Evolutionary conservation across 352 stramenopile species (phyloP).

Genomic region (Pythium aquatile): DNA sequence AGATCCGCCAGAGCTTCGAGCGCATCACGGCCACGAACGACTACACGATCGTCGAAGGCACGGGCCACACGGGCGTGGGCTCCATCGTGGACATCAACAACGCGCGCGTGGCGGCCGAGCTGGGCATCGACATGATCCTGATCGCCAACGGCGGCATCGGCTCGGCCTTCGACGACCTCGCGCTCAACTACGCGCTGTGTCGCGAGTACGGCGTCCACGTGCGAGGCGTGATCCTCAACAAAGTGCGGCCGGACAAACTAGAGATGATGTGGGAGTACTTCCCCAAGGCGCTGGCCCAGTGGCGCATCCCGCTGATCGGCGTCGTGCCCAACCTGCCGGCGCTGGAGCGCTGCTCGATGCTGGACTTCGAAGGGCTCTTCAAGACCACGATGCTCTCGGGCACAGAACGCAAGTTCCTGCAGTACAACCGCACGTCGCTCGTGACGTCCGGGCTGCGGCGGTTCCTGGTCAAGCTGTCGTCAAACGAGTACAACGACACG

Average conservation of each 20-base stretch:
- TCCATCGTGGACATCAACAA: conserved; percentile 97
- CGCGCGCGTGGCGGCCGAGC: conserved; percentile 89
- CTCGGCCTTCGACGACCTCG: conserved; percentile 91
- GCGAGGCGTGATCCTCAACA: conserved; percentile 96
- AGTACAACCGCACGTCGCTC: conserved; percentile 76
- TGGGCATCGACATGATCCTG: conserved; percentile 93
- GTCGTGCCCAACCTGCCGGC: conserved; percentile 79
- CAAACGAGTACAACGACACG: conserved; percentile 68
- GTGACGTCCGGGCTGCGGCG: conserved; percentile 83
- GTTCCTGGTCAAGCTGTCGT: conserved; percentile 83
- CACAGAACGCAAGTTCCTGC: conserved; percentile 56
- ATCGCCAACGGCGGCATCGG: conserved; percentile 96
- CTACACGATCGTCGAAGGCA: conserved; percentile 83
- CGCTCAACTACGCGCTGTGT: conserved; percentile 93
- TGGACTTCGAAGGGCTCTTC: conserved; percentile 90
- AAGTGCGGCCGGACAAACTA: conserved; percentile 83
- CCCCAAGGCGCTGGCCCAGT: conserved; percentile 77
- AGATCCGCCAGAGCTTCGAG: conserved; percentile 72
- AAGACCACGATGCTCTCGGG: conserved; percentile 60
- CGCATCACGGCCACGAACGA: conserved; percentile 62
- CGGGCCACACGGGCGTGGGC: conserved; percentile 94
- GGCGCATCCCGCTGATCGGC: conserved; percentile 78
- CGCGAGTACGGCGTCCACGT: conserved; percentile 92
- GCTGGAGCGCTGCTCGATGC: conserved; percentile 80
- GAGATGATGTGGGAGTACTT: conserved; percentile 89